Evolutionary conservation across 768 basidiomycete genomes (phyloP), one percentile per base, ranked within the genome.

Genomic region (Mycena capillaripes): DNA sequence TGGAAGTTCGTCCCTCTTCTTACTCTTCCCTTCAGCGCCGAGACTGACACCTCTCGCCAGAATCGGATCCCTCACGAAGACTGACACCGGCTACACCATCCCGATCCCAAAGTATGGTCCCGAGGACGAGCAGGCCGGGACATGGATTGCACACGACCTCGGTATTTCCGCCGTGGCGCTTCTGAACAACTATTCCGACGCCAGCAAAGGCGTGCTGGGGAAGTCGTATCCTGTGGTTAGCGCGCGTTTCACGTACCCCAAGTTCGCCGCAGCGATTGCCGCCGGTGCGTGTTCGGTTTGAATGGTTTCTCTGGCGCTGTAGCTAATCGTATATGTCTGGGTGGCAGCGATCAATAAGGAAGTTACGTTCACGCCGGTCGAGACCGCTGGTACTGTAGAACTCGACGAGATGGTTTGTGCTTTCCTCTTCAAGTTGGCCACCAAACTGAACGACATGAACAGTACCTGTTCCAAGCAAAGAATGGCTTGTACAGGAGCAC

Each of bases 351-450:
- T 75, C 27, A 70, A 70, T n/a, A 72, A 75, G 32, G 48, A 48
- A 17, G 74, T 76, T 10, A 57, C 19, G n/a, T 76, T 69, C 56
- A 27, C 25, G 23, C 25, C 66, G 17, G 34, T 52, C 10, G 60
- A 60, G 0, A 72, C 60, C 6, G 4, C 42, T 55, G 76, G 76
- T 6, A 21, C 63, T 2, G 53, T 60, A 8, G 71, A 66, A 32
- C 17, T 75, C 19, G 76, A 76, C 57, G 67, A 67, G 14, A 76
- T 76, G 76, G 75, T 72, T 23, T 21, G 29, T 32, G 12, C 14
- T n/a, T 16, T 55, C 27, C 14, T 16, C 30, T 3, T 1, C 2
- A n/a, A 38, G 25, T 3, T 64, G 4, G 8, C 29, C 27, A 12
- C 10, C 34, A 29, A 12, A 14, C 1, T 25, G 21, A 5, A 23